A percentile compares a stretch with the other conserved stretches of the same genome.
Conservation (phyloP, 805 yeast genomes). For the Myxozyma neglecta region DNA sequence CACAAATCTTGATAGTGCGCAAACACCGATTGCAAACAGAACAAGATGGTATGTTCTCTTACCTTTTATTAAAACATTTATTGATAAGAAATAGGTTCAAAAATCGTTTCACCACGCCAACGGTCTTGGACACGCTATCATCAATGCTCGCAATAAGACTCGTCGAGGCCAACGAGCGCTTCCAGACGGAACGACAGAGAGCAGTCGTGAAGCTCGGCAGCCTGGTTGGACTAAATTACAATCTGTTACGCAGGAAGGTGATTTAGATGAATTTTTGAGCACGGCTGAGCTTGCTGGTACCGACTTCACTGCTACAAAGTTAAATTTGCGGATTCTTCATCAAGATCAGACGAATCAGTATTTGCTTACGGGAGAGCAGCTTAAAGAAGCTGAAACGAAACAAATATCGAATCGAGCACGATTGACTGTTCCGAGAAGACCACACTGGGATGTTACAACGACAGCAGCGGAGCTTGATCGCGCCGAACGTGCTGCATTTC, state of each 20-base stretch:
- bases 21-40: too few species aligned
- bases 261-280: slow-evolving; percentile 88
- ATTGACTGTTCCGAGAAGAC: slow-evolving; percentile 90
- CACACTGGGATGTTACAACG: slow-evolving; percentile 73
- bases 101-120: slow-evolving; percentile 22
- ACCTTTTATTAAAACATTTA: too few species aligned
- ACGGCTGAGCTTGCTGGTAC: slow-evolving; percentile 96
- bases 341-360: slow-evolving; percentile 58
- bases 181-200: slow-evolving; percentile 17
- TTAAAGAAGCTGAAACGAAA: slow-evolving; percentile 58
- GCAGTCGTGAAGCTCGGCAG: slow-evolving; percentile 36
- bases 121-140: slow-evolving; percentile 31
- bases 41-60: too few species aligned
- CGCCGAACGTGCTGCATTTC: slow-evolving; percentile 83
- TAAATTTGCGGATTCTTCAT: slow-evolving; percentile 79
- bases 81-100: slow-evolving; percentile 17
- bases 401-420: slow-evolving; percentile 53
- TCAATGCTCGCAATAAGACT: slow-evolving; percentile 21
- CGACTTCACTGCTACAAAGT: slow-evolving; percentile 90
- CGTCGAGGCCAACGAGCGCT: slow-evolving; percentile 12
- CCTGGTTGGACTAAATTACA: slow-evolving; percentile 87
- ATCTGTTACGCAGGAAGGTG: slow-evolving; percentile 91
- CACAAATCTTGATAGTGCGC: too few species aligned
- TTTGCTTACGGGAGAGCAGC: slow-evolving; percentile 60
- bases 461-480: slow-evolving; percentile 77